phyloP scores from a whole-genome alignment of 1,284 basidiomycete species.

The Melampsora larici-populina region DNA sequence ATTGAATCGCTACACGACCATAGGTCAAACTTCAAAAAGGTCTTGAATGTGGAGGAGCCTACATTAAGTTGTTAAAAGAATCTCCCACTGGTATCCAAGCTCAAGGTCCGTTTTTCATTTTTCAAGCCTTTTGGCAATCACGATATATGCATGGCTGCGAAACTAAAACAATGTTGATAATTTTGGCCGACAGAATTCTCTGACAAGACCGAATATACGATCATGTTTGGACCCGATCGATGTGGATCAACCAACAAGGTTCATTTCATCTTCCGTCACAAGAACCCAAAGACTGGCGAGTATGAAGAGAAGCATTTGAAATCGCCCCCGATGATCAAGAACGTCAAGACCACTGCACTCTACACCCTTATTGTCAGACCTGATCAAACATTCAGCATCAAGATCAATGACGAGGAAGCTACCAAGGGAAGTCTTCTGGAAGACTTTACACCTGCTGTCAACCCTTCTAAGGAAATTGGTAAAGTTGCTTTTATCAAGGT shows the following conservation, averaged over 20 bases:
- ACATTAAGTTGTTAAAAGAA: constrained; percentile 83
- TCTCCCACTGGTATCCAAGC: constrained; percentile 43
- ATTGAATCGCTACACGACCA: neutral
- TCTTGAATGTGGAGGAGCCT: constrained; percentile 97
- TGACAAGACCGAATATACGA: constrained; percentile 78
- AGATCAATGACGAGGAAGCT: constrained; percentile 81
- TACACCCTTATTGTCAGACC: constrained; percentile 83
- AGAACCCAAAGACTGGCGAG: constrained; percentile 83
- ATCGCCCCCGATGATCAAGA: constrained; percentile 73
- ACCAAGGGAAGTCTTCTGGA: constrained; percentile 79
- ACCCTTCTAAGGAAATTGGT: constrained; percentile 83
- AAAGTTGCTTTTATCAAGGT: constrained; percentile 30
- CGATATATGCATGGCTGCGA: too few relatives aligned
- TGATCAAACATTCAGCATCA: constrained; percentile 89
- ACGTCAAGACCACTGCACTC: constrained; percentile 82
- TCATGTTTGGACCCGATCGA: constrained; percentile 89
- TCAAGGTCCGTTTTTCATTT: constrained; percentile 23
- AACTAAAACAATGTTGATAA: neutral
- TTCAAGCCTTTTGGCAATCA: too few relatives aligned
- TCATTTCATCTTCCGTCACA: constrained; percentile 97
- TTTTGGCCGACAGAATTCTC: constrained; percentile 36
- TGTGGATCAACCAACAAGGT: constrained; percentile 62
- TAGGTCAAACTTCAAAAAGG: constrained; percentile 96
- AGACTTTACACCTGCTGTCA: constrained; percentile 92
- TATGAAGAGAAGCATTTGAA: constrained; percentile 96